Percentiles rank a stretch among this genome's conserved stretches.
phyloP scores from a whole-genome alignment of 2,329 filamentous ascomycete genomes.

The Xylariaceae sp. region DNA sequence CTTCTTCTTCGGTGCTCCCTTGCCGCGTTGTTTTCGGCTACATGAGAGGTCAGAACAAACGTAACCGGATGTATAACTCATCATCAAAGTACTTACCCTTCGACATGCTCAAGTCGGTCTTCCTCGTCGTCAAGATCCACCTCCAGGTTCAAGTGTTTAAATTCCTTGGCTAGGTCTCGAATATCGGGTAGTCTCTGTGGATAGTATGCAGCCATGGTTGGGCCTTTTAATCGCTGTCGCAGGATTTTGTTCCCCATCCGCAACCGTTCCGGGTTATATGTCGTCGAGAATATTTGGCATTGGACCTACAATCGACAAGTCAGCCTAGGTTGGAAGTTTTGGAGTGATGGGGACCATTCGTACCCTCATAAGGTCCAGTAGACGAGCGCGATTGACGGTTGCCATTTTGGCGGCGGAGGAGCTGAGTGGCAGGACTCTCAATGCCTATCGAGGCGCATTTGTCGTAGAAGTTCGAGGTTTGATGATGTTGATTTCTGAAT shows the following conservation, averaged over 20 bases:
- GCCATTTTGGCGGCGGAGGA: constrained; percentile 42
- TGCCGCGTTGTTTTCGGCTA: constrained; percentile 74
- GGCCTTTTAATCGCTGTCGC: constrained; percentile 82
- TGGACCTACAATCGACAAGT: constrained; percentile 59
- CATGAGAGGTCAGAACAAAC: constrained; percentile 27
- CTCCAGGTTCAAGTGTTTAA: constrained; percentile 64
- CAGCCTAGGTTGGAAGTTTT: constrained; percentile 15
- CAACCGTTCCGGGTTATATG: constrained; percentile 78
- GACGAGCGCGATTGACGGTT: constrained; percentile 57
- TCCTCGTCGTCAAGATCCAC: constrained; percentile 74
- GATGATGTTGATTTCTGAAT: constrained; percentile 6
- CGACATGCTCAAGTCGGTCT: constrained; percentile 72
- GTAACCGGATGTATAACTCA: neutral
- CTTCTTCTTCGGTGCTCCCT: constrained; percentile 88
- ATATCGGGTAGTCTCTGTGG: constrained; percentile 61
- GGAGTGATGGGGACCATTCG: neutral
- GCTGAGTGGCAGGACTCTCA: constrained; percentile 7
- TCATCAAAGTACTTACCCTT: constrained; percentile 46
- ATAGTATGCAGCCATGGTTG: constrained; percentile 81
- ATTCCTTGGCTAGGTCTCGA: constrained; percentile 68
- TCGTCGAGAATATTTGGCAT: constrained; percentile 88
- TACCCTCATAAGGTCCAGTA: constrained; percentile 78
- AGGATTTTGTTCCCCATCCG: constrained; percentile 90
- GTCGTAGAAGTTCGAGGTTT: constrained; percentile 7
- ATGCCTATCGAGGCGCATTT: constrained; percentile 1